Percentiles rank a stretch among this genome's conserved stretches.
phyloP scores from a whole-genome alignment of 2,329 filamentous ascomycete species.

The Neoarthrinium moseri region DNA sequence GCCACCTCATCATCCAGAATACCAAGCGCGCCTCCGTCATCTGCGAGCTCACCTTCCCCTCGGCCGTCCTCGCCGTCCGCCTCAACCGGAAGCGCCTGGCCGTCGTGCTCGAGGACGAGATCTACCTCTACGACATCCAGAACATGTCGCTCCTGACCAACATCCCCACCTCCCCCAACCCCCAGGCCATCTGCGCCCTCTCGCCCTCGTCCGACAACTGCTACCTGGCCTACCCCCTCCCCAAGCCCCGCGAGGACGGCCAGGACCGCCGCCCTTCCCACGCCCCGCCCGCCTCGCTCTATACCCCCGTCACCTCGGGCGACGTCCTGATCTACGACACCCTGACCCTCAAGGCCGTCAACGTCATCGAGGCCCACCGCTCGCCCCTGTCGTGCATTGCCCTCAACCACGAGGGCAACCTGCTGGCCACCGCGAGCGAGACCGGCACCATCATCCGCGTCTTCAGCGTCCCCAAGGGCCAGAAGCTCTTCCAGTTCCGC shows the following conservation, averaged over 20 bases:
- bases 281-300: slow-evolving; percentile 76
- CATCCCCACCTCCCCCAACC: slow-evolving; percentile 92
- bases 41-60: slow-evolving; percentile 97
- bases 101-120: slow-evolving; percentile 91
- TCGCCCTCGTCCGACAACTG: slow-evolving; percentile 95
- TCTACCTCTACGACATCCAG: slow-evolving; percentile 97
- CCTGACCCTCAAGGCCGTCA: slow-evolving; percentile 84
- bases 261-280: slow-evolving; percentile 68
- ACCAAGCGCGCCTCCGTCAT: slow-evolving; percentile 86
- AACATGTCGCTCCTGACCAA: slow-evolving; percentile 96
- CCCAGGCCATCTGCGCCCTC: slow-evolving; percentile 84
- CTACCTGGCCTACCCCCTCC: slow-evolving; percentile 90
- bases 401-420: slow-evolving; percentile 86
- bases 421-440: slow-evolving; percentile 92
- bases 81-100: slow-evolving; percentile 92
- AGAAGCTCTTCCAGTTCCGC: slow-evolving; percentile 95
- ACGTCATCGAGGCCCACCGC: slow-evolving; percentile 92
- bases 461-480: slow-evolving; percentile 85
- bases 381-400: slow-evolving; percentile 88
- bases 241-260: slow-evolving; percentile 64
- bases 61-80: slow-evolving; percentile 90
- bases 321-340: slow-evolving; percentile 94
- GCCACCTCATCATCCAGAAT: slow-evolving; percentile 93
- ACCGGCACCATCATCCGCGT: slow-evolving; percentile 97
- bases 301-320: slow-evolving; percentile 80